These are phyloP conservation scores for Nakazawaea anatomiae DNA, from an alignment of 805 yeast genomes.

Conservation along the genomic window DNA sequence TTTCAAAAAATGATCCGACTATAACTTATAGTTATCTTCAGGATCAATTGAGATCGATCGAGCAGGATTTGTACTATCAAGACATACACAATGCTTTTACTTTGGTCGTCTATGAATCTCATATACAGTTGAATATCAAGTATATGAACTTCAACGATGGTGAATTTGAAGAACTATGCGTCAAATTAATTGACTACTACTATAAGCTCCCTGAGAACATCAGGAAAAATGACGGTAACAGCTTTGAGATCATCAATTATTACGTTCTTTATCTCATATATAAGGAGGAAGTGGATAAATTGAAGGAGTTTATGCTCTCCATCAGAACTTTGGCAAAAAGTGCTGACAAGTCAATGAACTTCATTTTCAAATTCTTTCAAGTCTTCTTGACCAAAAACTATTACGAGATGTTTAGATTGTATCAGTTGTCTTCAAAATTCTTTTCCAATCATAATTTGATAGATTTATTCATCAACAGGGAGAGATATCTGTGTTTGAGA, in stretches of 20 bases:
- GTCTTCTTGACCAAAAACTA: background rate
- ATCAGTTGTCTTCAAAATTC: background rate
- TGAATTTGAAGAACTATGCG: background rate
- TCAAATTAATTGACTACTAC: background rate
- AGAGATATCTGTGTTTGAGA: background rate
- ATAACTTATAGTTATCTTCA: background rate
- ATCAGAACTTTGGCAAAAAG: background rate
- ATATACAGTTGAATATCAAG: background rate
- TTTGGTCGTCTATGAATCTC: background rate
- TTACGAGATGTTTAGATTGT: background rate
- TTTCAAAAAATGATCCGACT: background rate
- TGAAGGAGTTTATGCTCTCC: background rate
- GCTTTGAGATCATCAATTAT: background rate
- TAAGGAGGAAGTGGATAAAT: background rate
- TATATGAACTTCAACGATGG: background rate
- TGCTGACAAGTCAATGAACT: background rate
- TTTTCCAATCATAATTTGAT: background rate
- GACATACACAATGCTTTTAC: background rate
- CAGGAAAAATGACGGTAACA: background rate
- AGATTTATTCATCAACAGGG: background rate
- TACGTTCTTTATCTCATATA: background rate
- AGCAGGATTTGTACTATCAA: constrained; percentile 1
- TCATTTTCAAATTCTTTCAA: background rate
- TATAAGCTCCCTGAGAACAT: background rate
- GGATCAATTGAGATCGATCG: background rate